Evolutionary conservation across 805 yeast species (phyloP), one percentile per base, ranked within the genome.

Genomic region (Wickerhamiella parazyma): DNA sequence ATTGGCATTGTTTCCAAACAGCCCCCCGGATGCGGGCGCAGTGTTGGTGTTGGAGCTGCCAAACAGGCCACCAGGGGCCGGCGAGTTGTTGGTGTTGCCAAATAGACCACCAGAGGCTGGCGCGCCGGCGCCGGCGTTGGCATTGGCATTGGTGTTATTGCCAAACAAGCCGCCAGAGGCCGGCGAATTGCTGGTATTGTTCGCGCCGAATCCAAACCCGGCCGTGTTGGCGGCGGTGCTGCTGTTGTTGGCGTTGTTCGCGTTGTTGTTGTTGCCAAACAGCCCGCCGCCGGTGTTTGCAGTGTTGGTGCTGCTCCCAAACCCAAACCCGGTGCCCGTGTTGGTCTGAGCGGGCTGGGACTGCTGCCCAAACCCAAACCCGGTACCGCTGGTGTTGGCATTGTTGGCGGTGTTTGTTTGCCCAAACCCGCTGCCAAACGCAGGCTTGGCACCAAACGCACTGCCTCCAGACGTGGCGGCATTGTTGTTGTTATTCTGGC

Each of bases 261-360:
- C 10, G 19, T 5, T 42, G 18, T n/a, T 35, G 25, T 17, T 22
- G 9, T 21, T 17, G 36, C 47, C 47, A 36, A 46, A 46, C 37
- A 39, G 12, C 11, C 42, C 39, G 19, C 45, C 42, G 11, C 36
- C 18, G 21, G 29, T 33, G 22, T n/a, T 42, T 17, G 26, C 20
- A 19, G 22, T 12, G 35, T 33, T 9, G 16, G 16, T 24, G 10
- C 14, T 11, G 16, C 26, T 14, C n/a, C 50, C 50, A 35, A 49
- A 48, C 11, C 51, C 52, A 36, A 39, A 46, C 25, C 52, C 48
- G 16, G 24, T 21, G 8, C 24, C 8, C 8, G 54, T 56, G 16
- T 71, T 66, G 52, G 73, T 72, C 16, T 71, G 65, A 10, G 70
- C 63, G 18, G 65, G 33, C 43, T 50, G 31, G 47, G 45, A 20